phyloP scores from a whole-genome alignment of 1,139 yeast genomes.

The Nakaseomyces glabratus region DNA sequence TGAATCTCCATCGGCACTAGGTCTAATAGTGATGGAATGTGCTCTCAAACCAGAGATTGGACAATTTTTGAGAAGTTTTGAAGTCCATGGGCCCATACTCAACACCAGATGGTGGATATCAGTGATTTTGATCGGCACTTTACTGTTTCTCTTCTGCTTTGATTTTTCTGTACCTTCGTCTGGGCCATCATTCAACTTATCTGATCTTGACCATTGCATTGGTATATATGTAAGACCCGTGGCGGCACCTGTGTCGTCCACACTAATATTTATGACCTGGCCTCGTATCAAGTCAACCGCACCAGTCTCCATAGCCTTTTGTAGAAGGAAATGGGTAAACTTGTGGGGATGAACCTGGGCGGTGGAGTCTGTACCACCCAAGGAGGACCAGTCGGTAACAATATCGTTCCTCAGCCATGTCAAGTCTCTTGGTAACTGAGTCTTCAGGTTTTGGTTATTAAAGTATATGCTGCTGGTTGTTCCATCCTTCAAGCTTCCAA shows the following conservation, averaged over 20 bases:
- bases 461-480: conserved; percentile 36
- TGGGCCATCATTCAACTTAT: conserved; percentile 34
- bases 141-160: conserved; percentile 7
- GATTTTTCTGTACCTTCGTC: conserved; percentile 10
- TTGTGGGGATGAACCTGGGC: conserved; percentile 97
- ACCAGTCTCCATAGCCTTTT: conserved; percentile 75
- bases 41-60: conserved; percentile 91
- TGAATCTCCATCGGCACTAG: conserved; percentile 35
- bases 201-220: conserved; percentile 29
- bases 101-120: conserved; percentile 73
- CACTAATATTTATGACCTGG: conserved; percentile 61
- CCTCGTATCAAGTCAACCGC: conserved; percentile 81
- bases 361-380: conserved; percentile 83
- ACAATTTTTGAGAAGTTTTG: conserved; percentile 78
- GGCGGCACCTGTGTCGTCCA: conserved; percentile 51
- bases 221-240: conserved; percentile 60
- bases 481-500: conserved; percentile 15
- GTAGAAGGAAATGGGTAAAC: conserved; percentile 72
- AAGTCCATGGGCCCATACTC: conserved; percentile 95
- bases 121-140: conserved; percentile 33
- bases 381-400: conserved; percentile 63
- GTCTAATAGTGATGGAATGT: conserved; percentile 86
- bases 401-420: conserved; percentile 71
- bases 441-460: conserved; percentile 27
- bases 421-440: conserved; percentile 55